Base-by-base conservation (phyloP, 1,139 yeast species). In the Yamadazyma sp. region DNA sequence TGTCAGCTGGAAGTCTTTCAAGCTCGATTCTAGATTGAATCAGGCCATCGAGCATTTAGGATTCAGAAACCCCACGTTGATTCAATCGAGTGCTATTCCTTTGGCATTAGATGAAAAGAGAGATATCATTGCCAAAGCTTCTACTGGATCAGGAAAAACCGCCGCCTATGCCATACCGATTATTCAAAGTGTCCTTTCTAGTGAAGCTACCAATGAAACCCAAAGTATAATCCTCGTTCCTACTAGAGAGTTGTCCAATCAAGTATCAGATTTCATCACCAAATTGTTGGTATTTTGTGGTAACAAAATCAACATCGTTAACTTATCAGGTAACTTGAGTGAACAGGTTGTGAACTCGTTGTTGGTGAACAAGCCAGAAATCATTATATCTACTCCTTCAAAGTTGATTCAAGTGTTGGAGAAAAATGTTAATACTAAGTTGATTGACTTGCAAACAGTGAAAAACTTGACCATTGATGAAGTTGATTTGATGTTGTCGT, bases 61-160 rank as follows among this genome's bases (percentile, higher is more conserved):
- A 4, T 89, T 82, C 63, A 78, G 74, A 42, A 81, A 82, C 54
- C 97, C 97, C 9, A 94, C 97, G 1, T 73, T 87, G 42, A 85
- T 92, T 38, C 98, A 92, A 65, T 79, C 94, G 6, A 83, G 82
- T 59, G 88, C 96, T n/a, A 87, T 92, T 43, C 96, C 96, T 23
- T 67, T 92, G 39, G 96, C 97, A 1, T 64, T 92, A 39, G 86
- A 87, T 50, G 94, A 86, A 50, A 84, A 82, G 53, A 79, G 89
- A 62, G 96, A 88, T 57, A 82, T 88, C 47, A 83, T 88, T 27
- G 95, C 95, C 22, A 79, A 86, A 53, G 95, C 96, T 13, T 79
- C 86, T 28, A 88, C 96, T 1, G 96, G 96, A 6, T 84, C 95
- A 3, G 96, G 96, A 48, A 88, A 88, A 59, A 88, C 96, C 0